Evolutionary conservation across 441 rosid species (phyloP).

Genomic region (Aleurites moluccanus): DNA sequence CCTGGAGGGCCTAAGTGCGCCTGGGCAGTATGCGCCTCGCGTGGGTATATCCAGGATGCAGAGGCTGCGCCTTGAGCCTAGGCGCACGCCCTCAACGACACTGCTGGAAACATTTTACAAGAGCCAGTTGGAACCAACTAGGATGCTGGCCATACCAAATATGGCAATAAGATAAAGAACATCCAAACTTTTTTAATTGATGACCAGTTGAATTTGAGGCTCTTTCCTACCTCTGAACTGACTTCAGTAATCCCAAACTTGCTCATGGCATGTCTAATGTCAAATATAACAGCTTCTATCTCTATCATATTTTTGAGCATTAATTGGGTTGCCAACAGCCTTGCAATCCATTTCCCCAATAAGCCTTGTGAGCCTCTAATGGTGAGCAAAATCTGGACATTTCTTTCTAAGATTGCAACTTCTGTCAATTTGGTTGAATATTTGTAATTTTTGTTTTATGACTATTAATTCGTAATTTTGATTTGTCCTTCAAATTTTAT

Average conservation of each 20-base stretch:
- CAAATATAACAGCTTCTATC: background rate
- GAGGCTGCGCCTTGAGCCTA: too few relatives aligned
- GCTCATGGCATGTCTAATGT: background rate
- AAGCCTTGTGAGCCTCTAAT: background rate
- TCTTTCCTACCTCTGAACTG: background rate
- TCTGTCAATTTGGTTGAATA: background rate
- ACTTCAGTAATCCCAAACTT: background rate
- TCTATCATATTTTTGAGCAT: too few relatives aligned
- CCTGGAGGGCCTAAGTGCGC: too few relatives aligned
- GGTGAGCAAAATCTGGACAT: background rate
- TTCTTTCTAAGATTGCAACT: background rate
- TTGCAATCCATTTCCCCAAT: background rate
- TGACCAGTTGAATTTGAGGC: background rate
- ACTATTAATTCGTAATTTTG: background rate
- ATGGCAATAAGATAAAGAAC: background rate
- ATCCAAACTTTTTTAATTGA: background rate
- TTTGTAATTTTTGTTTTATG: background rate
- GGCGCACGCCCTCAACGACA: too few relatives aligned
- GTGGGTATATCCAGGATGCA: too few relatives aligned
- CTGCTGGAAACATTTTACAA: too few relatives aligned
- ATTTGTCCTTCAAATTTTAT: too few relatives aligned
- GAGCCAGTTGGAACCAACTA: too few relatives aligned
- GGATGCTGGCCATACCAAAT: too few relatives aligned
- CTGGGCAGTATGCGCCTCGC: too few relatives aligned
- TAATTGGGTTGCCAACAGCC: background rate